Base-by-base conservation (phyloP, 345 rosid species). In the Leavenworthia alabamica region DNA sequence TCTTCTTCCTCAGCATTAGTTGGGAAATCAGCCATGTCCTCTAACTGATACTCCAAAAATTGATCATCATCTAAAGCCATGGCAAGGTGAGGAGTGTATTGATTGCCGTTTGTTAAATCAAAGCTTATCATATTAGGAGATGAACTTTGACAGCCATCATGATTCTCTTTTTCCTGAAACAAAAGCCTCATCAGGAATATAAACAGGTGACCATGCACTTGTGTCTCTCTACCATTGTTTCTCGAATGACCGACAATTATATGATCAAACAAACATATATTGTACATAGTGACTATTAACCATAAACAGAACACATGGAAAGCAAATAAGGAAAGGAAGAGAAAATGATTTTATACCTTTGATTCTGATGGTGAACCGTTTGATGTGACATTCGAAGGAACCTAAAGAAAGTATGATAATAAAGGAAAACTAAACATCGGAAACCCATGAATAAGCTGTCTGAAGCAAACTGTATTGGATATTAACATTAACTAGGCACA, bases 1-100 rank as follows among this genome's bases (percentile, higher is more conserved):
- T 88, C 97, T 80, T 90, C 96, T 77, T 85, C 96, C 82, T 85
- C 88, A 23, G 66, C 79, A 46, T 77, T 80, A 59, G 82, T 66
- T 4, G 96, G 97, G 66, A 82, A 83, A 62, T 87, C 88, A 33
- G 75, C 26, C 76, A 83, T 78, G 74, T 83, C 89, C 54, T 88
- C 91, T 36, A 90, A 75, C 64, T 82, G 79, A 71, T 84, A 86
- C 74, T 88, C 97, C 55, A 83, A 77, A 56, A 73, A 88, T 32
- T 79, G 86, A 65, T 86, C 89, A 57, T 81, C 84, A 29, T 82
- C 89, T 53, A 73, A 47, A 26, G 73, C 40, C 56, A 82, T 65
- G 19, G 81, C 81, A 60, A 76, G 81, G 67, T 78, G 81, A 50
- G 89, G 89, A 37, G 82, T 82, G 67, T 43, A 56, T 1, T 82